Evolutionary conservation across 805 yeast genomes (phyloP).

Genomic region (Lipomyces lipofer): DNA sequence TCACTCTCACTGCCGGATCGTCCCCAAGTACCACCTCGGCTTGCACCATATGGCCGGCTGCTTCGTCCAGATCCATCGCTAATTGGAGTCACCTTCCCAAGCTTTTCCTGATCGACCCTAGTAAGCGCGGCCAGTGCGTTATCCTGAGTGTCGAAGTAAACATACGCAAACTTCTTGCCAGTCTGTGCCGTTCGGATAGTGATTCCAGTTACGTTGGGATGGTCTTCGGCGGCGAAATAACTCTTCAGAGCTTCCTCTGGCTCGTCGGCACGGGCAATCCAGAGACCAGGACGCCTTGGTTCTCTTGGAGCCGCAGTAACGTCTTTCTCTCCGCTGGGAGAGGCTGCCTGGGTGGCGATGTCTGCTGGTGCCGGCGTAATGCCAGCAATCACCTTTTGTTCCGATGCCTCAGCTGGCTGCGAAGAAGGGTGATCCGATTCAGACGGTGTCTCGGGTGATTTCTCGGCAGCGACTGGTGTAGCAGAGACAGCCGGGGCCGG

Average conservation of each 20-base stretch:
- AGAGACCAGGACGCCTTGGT: conserved; percentile 40
- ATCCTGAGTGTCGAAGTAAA: conserved; percentile 42
- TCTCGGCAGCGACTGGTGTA: neutral
- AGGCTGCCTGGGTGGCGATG: conserved; percentile 15
- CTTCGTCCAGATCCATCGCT: conserved; percentile 8
- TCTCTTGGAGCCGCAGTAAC: conserved; percentile 1
- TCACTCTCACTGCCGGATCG: conserved; percentile 4
- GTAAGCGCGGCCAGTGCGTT: conserved; percentile 26
- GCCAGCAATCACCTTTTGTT: neutral
- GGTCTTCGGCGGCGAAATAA: conserved; percentile 40
- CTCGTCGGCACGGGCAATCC: conserved; percentile 44
- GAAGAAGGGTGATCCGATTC: neutral
- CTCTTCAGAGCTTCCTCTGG: conserved; percentile 38
- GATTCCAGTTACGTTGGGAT: conserved; percentile 37
- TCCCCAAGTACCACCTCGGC: neutral
- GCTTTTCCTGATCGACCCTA: conserved; percentile 17
- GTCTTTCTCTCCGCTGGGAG: neutral
- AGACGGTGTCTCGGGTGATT: neutral
- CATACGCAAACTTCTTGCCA: conserved; percentile 42
- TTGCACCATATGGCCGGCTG: neutral
- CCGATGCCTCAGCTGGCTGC: neutral
- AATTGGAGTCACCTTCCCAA: conserved; percentile 24
- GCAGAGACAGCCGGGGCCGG: neutral
- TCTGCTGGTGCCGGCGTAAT: conserved; percentile 9
- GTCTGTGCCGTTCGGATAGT: conserved; percentile 34